Evolutionary conservation across 2,329 filamentous ascomycete species (phyloP), one percentile per base, ranked within the genome.

Genomic region (Beauveria sp.): DNA sequence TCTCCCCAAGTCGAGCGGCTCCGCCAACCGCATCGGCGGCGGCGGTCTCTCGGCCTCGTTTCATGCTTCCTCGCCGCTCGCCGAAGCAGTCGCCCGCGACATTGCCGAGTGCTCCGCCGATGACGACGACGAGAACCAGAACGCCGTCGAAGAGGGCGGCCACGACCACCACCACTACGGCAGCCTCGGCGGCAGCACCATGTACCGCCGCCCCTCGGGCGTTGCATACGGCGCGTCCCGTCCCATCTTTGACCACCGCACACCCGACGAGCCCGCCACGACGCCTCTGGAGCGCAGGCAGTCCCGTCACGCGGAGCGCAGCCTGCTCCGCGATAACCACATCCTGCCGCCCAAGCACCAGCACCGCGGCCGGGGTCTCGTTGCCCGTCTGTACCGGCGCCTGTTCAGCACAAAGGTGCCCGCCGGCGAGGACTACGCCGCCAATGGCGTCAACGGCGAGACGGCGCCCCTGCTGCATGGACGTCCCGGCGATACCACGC

Each of bases 151-250:
- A 28, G 71, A 71, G 18, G 68, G 66, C 30, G 67, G 75, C 12
- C 69, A 70, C 20, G 75, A 75, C n/a, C 80, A 77, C n/a, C 80
- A 77, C 60, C 50, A 42, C 42, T 55, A 61, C 20, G 58, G 58
- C 58, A 61, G 51, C 20, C 34, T 55, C 43, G 50, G 42, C 43
- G 50, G 42, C 20, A 61, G 43, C 28, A 77, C 73, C 70, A 80
- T 80, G 67, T 96, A 95, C 75, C 85, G 89, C 60, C 84, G 91
- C 51, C 90, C 91, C 1, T 89, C 86, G 66, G 89, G 87, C 70
- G 86, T 95, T 49, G 86, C 88, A 34, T 90, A 84, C 63, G 89
- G 88, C 14, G 87, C 87, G 26, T 82, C 86, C 1, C 81, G 91
- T 59, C 87, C 88, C 3, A 83, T 88, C 5, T 80, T 96, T 62